Evolutionary conservation across 2,329 filamentous ascomycete species (phyloP).

Genomic region (Phoma sp.): DNA sequence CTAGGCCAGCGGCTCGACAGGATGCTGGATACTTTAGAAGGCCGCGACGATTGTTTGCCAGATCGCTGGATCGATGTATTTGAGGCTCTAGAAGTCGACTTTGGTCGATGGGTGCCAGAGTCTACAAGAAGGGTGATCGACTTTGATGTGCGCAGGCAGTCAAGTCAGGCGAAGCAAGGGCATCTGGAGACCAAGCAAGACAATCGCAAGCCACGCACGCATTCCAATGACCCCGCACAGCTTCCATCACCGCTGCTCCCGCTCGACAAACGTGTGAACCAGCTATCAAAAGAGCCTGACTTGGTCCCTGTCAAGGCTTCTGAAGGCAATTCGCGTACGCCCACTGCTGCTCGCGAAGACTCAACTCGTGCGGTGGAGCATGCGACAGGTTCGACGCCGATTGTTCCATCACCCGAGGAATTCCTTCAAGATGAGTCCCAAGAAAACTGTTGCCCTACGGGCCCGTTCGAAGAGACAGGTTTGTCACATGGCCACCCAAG

Average conservation of each 20-base stretch:
- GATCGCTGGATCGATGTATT: slow-evolving; percentile 87
- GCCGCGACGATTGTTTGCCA: slow-evolving; percentile 80
- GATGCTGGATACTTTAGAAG: slow-evolving; percentile 87
- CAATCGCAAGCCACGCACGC: slow-evolving; percentile 5
- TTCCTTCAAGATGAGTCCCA: background rate
- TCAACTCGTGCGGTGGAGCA: background rate
- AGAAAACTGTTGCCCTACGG: background rate
- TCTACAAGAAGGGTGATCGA: slow-evolving; percentile 77
- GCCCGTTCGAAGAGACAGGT: background rate
- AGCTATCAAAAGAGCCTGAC: slow-evolving; percentile 6
- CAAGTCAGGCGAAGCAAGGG: slow-evolving; percentile 17
- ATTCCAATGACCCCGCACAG: slow-evolving; percentile 16
- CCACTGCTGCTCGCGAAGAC: background rate
- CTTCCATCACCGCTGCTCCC: slow-evolving; percentile 3
- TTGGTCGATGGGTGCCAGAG: slow-evolving; percentile 78
- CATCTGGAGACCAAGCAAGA: slow-evolving; percentile 1
- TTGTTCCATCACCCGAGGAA: background rate
- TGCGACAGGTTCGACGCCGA: background rate
- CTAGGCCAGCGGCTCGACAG: slow-evolving; percentile 78
- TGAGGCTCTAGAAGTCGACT: slow-evolving; percentile 78
- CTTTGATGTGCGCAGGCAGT: slow-evolving; percentile 56
- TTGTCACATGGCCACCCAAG: background rate
- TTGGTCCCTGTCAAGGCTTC: background rate
- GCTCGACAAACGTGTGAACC: slow-evolving; percentile 9
- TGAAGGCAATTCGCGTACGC: background rate